Percentiles rank a stretch among this genome's conserved stretches.
phyloP scores from a whole-genome alignment of 2,329 filamentous ascomycete species.

The Pseudonectria buxi region DNA sequence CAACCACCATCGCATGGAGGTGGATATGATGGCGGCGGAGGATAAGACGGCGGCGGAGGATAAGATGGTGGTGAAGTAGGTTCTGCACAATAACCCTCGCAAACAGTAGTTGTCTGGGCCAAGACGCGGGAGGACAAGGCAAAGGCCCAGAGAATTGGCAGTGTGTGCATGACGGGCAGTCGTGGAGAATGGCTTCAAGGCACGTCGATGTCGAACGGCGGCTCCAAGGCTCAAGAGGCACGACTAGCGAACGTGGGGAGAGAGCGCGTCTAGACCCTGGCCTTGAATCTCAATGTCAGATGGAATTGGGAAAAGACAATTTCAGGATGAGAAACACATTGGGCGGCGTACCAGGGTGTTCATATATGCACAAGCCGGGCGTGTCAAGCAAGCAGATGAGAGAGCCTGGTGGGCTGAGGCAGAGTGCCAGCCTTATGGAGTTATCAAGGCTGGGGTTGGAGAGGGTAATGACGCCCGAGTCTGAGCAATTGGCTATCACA shows the following conservation, averaged over 20 bases:
- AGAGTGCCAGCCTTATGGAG: conserved; percentile 14
- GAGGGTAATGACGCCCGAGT: conserved; percentile 9
- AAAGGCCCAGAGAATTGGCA: conserved; percentile 12
- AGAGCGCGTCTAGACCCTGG: conserved; percentile 9
- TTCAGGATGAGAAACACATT: background rate
- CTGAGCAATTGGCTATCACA: conserved; percentile 9
- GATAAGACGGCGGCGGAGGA: background rate
- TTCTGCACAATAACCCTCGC: conserved; percentile 7
- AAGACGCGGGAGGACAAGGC: conserved; percentile 12
- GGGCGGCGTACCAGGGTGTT: conserved; percentile 4
- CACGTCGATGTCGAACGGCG: conserved; percentile 8
- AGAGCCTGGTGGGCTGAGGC: conserved; percentile 16
- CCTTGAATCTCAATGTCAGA: conserved; percentile 2
- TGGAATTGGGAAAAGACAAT: conserved; percentile 6
- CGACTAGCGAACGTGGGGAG: conserved; percentile 12
- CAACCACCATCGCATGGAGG: no score
- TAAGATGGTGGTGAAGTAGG: no score
- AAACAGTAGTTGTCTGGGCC: conserved; percentile 5
- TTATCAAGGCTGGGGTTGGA: conserved; percentile 5
- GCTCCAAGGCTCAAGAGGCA: conserved; percentile 2
- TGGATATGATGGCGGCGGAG: background rate
- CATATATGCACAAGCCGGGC: conserved; percentile 14
- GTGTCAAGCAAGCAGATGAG: conserved; percentile 5
- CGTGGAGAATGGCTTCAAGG: conserved; percentile 4
- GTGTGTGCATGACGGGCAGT: conserved; percentile 16